These are phyloP conservation scores for Suhomyces wounanorum DNA, from an alignment of 1,139 yeast species.

Conservation along the genomic window DNA sequence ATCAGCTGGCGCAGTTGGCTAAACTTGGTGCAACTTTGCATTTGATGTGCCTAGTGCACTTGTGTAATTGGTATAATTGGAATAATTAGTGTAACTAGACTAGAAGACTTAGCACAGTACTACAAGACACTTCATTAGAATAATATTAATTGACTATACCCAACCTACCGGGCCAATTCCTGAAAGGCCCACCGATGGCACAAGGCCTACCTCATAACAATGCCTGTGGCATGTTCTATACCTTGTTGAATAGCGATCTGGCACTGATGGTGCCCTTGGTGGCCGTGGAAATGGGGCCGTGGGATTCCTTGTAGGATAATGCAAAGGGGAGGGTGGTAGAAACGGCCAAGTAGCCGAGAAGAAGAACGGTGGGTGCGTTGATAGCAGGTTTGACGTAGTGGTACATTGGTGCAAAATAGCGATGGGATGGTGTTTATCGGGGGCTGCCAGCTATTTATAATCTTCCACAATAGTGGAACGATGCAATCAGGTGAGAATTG, in stretches of 20 bases:
- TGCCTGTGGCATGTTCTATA: conserved; percentile 19
- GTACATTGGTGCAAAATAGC: conserved; percentile 1
- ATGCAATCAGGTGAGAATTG: conserved; percentile 14
- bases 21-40: no score
- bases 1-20: no score
- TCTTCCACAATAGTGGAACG: conserved; percentile 10
- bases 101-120: no score
- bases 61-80: neutral
- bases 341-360: conserved; percentile 43
- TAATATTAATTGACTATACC: conserved; percentile 3
- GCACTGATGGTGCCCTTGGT: conserved; percentile 41
- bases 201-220: neutral
- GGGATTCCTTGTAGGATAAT: conserved; percentile 45
- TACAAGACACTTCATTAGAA: neutral
- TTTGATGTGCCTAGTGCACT: no score
- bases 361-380: conserved; percentile 28
- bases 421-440: neutral
- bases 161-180: conserved; percentile 5
- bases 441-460: conserved; percentile 6
- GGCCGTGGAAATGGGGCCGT: conserved; percentile 19
- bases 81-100: no score
- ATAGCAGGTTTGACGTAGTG: conserved; percentile 11
- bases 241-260: conserved; percentile 43
- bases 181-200: conserved; percentile 1
- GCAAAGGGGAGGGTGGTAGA: conserved; percentile 46